Evolutionary conservation across 2,329 filamentous ascomycete species (phyloP).

Genomic region (Penicillium sp.): DNA sequence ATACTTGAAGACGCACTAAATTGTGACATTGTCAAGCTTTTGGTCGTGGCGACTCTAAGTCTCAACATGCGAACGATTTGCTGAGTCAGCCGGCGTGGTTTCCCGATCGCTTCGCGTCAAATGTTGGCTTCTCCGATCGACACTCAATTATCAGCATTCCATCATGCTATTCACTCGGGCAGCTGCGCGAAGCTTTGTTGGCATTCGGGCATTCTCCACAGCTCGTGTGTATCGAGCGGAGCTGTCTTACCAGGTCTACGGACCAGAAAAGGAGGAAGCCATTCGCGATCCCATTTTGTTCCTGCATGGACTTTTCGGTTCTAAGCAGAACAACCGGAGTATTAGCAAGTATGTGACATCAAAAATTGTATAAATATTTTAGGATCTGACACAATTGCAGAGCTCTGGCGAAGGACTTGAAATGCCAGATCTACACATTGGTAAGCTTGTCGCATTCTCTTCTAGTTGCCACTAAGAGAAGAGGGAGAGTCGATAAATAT

Average conservation of each 20-base stretch:
- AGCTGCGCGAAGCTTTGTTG: slow-evolving; percentile 11
- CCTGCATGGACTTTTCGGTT: slow-evolving; percentile 91
- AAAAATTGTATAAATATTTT: fast-evolving
- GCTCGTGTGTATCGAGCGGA: slow-evolving; percentile 27
- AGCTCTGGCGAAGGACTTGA: slow-evolving; percentile 76
- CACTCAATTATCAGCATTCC: not conserved
- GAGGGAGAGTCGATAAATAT: not conserved
- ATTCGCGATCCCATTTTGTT: slow-evolving; percentile 70
- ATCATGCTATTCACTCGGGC: slow-evolving; percentile 6
- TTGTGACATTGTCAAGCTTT: too few species aligned
- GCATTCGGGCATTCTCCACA: slow-evolving; percentile 35
- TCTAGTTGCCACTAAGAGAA: not conserved
- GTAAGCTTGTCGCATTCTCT: slow-evolving; percentile 49
- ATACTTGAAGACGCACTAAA: too few species aligned
- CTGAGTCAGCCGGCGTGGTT: not conserved
- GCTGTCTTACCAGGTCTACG: slow-evolving; percentile 39
- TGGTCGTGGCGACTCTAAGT: not conserved
- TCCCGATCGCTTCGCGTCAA: not conserved
- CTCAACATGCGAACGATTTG: not conserved
- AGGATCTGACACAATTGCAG: slow-evolving; percentile 34
- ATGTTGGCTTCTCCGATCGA: not conserved
- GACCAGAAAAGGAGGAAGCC: slow-evolving; percentile 34
- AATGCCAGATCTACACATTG: slow-evolving; percentile 77
- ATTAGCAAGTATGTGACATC: slow-evolving; percentile 78
- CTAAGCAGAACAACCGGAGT: slow-evolving; percentile 89